Conservation (phyloP, 805 yeast genomes). For the Wickerhamiella qilinensis region DNA sequence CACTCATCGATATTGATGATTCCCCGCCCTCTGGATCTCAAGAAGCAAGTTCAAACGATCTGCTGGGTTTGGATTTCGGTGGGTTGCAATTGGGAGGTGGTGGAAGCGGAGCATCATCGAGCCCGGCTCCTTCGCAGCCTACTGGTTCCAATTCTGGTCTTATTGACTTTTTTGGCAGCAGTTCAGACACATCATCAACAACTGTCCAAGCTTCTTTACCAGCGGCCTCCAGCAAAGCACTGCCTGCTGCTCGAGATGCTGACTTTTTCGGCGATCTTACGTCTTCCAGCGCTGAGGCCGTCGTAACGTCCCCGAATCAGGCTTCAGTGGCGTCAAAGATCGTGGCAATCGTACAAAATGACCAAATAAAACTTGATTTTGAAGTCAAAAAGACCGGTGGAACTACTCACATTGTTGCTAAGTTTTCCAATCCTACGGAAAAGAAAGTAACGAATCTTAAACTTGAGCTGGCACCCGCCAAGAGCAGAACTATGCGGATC, state of each 20-base stretch:
- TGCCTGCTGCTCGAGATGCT: background rate
- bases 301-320: background rate
- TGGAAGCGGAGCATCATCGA: constrained; percentile 28
- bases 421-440: constrained; percentile 35
- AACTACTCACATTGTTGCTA: constrained; percentile 29
- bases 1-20: constrained; percentile 65
- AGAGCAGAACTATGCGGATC: constrained; percentile 38
- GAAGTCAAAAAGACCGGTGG: constrained; percentile 25
- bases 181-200: constrained; percentile 9
- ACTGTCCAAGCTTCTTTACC: constrained; percentile 9
- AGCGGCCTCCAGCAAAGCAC: constrained; percentile 3
- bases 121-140: constrained; percentile 13
- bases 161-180: constrained; percentile 5
- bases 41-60: constrained; percentile 30
- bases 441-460: constrained; percentile 34
- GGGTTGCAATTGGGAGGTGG: constrained; percentile 29
- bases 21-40: constrained; percentile 21
- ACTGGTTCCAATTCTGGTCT: background rate
- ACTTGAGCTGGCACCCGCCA: constrained; percentile 58
- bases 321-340: background rate
- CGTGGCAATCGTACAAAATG: constrained; percentile 11
- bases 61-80: constrained; percentile 48
- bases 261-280: background rate
- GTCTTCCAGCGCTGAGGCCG: too few species aligned
- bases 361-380: constrained; percentile 35